Conservation (phyloP, 2,329 filamentous ascomycete genomes). For the Endothia cerciana region DNA sequence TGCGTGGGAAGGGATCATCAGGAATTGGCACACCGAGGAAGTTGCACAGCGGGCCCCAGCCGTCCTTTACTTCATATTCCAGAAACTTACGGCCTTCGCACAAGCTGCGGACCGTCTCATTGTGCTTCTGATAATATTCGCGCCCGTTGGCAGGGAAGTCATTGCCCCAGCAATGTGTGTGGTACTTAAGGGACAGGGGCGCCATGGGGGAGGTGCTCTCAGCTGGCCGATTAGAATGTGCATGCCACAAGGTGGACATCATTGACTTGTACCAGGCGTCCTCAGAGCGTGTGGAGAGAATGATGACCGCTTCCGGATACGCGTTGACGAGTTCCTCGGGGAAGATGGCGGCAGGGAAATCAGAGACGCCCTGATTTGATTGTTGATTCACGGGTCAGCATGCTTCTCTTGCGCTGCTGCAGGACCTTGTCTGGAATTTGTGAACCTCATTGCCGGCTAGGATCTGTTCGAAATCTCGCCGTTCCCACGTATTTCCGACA, state of each 20-base stretch:
- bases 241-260: constrained; percentile 37
- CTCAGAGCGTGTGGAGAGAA: constrained; percentile 61
- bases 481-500: constrained; percentile 23
- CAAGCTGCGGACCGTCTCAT: constrained; percentile 31
- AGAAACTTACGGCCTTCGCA: constrained; percentile 33
- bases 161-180: constrained; percentile 36
- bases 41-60: constrained; percentile 37
- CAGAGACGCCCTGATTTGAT: constrained; percentile 32
- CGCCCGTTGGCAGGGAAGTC: constrained; percentile 35
- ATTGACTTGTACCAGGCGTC: constrained; percentile 59
- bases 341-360: constrained; percentile 44
- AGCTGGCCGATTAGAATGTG: constrained; percentile 26
- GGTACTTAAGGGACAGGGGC: constrained; percentile 33
- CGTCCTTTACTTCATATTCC: constrained; percentile 35
- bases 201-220: constrained; percentile 33
- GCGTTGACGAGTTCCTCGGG: constrained; percentile 63
- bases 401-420: background rate
- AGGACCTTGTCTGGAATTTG: background rate
- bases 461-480: constrained; percentile 40
- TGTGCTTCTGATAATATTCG: constrained; percentile 35
- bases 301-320: constrained; percentile 65
- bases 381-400: background rate
- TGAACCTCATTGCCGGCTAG: constrained; percentile 38
- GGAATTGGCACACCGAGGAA: constrained; percentile 35
- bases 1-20: constrained; percentile 34